A percentile compares a stretch with the other conserved stretches of the same genome.
These are phyloP conservation scores for Biancaea sappan DNA, from an alignment of 306 rosid species.

Conservation along the genomic window DNA sequence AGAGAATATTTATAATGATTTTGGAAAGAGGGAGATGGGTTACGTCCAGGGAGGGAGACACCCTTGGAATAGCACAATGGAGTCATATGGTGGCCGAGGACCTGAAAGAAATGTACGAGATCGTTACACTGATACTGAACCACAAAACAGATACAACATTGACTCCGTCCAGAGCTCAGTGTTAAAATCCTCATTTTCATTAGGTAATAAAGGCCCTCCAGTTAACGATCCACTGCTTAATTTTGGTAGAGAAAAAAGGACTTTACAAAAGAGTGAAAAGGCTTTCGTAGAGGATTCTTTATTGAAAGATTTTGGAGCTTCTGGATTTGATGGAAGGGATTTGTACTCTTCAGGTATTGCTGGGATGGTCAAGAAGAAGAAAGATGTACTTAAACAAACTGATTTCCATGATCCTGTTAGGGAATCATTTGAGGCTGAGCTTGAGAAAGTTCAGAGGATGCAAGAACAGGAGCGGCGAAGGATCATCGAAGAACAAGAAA, in stretches of 20 bases:
- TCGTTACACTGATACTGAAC: conserved; percentile 52
- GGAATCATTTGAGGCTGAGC: conserved; percentile 98
- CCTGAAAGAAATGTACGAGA: conserved; percentile 52
- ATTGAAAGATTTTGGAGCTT: conserved; percentile 63
- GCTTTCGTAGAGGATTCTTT: conserved; percentile 68
- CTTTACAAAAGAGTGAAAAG: conserved; percentile 63
- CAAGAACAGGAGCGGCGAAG: conserved; percentile 91
- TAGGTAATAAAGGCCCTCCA: conserved; percentile 65
- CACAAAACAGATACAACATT: conserved; percentile 54
- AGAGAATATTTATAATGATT: conserved; percentile 55
- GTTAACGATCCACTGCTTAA: conserved; percentile 76
- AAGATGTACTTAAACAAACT: conserved; percentile 70
- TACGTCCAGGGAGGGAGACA: conserved; percentile 70
- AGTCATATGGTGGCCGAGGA: conserved; percentile 53
- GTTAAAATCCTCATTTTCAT: conserved; percentile 56
- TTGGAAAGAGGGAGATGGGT: conserved; percentile 63
- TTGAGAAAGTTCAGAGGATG: conserved; percentile 96
- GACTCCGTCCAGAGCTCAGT: conserved; percentile 51
- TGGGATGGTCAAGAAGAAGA: conserved; percentile 91
- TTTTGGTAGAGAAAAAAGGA: conserved; percentile 82
- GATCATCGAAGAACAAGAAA: conserved; percentile 82
- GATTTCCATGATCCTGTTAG: conserved; percentile 94
- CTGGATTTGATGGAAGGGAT: conserved; percentile 79
- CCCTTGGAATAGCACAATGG: conserved; percentile 59
- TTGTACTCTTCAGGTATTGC: conserved; percentile 57